Evolutionary conservation across 495 filamentous ascomycete species (phyloP).

Genomic region (Aspergillus campestris): DNA sequence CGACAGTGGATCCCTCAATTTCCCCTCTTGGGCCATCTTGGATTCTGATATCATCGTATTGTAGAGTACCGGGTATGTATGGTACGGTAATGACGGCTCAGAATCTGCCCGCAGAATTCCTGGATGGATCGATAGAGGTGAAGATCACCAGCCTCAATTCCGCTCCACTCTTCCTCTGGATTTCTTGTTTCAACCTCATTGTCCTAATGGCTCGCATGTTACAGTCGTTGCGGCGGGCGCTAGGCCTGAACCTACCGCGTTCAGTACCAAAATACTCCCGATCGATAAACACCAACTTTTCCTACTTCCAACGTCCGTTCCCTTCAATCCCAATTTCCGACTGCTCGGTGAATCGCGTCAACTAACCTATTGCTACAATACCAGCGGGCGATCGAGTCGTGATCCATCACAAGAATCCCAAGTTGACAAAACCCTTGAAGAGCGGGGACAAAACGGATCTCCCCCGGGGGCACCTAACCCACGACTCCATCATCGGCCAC

Average conservation of each 20-base stretch:
- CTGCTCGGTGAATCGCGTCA: background rate
- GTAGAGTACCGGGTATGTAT: too few species aligned
- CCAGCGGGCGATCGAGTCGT: conserved; percentile 54
- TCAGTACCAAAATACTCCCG: conserved; percentile 10
- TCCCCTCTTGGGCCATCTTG: too few species aligned
- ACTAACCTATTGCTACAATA: conserved; percentile 1
- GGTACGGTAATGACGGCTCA: too few species aligned
- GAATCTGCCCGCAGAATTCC: too few species aligned
- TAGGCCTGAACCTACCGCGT: conserved; percentile 18
- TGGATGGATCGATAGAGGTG: background rate
- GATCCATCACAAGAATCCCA: conserved; percentile 40
- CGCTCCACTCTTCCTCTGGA: too few species aligned
- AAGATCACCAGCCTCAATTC: background rate
- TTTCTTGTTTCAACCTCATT: background rate
- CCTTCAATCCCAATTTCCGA: background rate
- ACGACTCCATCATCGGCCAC: conserved; percentile 57
- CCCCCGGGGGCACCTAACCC: conserved; percentile 42
- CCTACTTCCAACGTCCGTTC: conserved; percentile 24
- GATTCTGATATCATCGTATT: too few species aligned
- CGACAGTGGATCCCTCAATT: too few species aligned
- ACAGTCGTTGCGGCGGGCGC: conserved; percentile 25
- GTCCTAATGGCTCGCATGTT: conserved; percentile 33
- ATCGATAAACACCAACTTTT: conserved; percentile 36
- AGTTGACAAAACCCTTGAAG: conserved; percentile 44
- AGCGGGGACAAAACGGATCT: conserved; percentile 35